These are phyloP conservation scores for Trichoderma oligosporum DNA, from an alignment of 2,329 filamentous ascomycete genomes.

Conservation along the genomic window DNA sequence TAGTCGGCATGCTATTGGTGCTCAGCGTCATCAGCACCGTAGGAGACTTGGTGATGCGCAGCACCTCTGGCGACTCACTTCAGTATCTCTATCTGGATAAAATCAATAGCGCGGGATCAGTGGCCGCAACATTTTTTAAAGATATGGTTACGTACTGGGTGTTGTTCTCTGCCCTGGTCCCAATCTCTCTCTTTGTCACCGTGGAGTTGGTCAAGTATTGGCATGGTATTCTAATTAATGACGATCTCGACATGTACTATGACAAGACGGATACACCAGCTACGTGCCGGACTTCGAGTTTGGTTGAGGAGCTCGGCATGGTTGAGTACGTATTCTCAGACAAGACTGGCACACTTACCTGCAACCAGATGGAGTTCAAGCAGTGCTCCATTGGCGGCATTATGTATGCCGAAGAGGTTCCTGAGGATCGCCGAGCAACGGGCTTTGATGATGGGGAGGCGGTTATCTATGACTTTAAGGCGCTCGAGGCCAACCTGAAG, in stretches of 20 bases:
- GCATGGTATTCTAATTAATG: slow-evolving; percentile 96
- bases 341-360: slow-evolving; percentile 96
- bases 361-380: slow-evolving; percentile 98
- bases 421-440: slow-evolving; percentile 81
- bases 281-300: slow-evolving; percentile 89
- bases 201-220: slow-evolving; percentile 98
- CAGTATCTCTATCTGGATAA: slow-evolving; percentile 67
- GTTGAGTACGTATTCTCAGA: slow-evolving; percentile 99
- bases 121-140: slow-evolving; percentile 79
- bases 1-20: slow-evolving; percentile 76
- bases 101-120: slow-evolving; percentile 50
- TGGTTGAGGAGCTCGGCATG: slow-evolving; percentile 96
- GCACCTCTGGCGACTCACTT: slow-evolving; percentile 59
- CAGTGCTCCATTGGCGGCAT: slow-evolving; percentile 91
- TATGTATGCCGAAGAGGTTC: slow-evolving; percentile 87
- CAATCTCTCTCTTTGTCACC: slow-evolving; percentile 96
- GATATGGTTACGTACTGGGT: slow-evolving; percentile 99
- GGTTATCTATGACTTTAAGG: slow-evolving; percentile 81
- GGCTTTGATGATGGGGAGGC: slow-evolving; percentile 77
- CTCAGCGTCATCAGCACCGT: slow-evolving; percentile 88
- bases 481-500: slow-evolving; percentile 65
- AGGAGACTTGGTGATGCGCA: slow-evolving; percentile 79
- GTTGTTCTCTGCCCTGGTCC: slow-evolving; percentile 90
- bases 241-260: slow-evolving; percentile 96
- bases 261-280: slow-evolving; percentile 92